These are phyloP conservation scores for Uronychia binucleata DNA, from an alignment of 73 alveolate species.

Conservation along the genomic window DNA sequence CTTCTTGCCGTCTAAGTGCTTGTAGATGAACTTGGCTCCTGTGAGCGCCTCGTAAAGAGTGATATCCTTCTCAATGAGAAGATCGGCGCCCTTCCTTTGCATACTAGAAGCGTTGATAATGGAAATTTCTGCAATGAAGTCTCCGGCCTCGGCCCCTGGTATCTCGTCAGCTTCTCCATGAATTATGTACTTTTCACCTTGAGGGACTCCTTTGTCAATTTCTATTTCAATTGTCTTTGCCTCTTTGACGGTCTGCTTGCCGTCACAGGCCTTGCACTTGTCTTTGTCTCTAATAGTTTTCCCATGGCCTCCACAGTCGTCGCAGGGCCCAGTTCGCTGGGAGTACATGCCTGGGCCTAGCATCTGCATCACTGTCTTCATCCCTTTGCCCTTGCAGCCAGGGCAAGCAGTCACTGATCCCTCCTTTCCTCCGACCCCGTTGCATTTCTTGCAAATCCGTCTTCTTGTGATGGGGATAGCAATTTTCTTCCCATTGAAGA, in stretches of 20 bases:
- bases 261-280: slow-evolving; percentile 47
- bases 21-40: slow-evolving; percentile 70
- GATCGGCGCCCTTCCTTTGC: slow-evolving; percentile 82
- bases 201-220: slow-evolving; percentile 87
- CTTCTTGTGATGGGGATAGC: slow-evolving; percentile 73
- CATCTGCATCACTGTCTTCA: slow-evolving; percentile 65
- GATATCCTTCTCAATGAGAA: slow-evolving; percentile 69
- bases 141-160: slow-evolving; percentile 78
- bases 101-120: slow-evolving; percentile 67
- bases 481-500: slow-evolving; percentile 75
- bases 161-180: slow-evolving; percentile 90
- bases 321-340: slow-evolving; percentile 62
- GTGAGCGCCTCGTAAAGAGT: slow-evolving; percentile 76
- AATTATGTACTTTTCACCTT: slow-evolving; percentile 79
- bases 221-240: slow-evolving; percentile 61
- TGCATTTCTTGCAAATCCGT: slow-evolving; percentile 63
- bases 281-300: slow-evolving; percentile 46
- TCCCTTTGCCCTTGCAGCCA: slow-evolving; percentile 67
- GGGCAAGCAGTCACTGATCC: slow-evolving; percentile 74
- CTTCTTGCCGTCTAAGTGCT: slow-evolving; percentile 79
- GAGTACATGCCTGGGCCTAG: slow-evolving; percentile 80
- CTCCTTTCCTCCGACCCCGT: slow-evolving; percentile 76
- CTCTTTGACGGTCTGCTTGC: slow-evolving; percentile 66
- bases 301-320: slow-evolving; percentile 64
- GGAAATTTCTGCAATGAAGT: slow-evolving; percentile 63